Base-by-base conservation (phyloP, 1,284 basidiomycete genomes). In the Ganoderma sinense region DNA sequence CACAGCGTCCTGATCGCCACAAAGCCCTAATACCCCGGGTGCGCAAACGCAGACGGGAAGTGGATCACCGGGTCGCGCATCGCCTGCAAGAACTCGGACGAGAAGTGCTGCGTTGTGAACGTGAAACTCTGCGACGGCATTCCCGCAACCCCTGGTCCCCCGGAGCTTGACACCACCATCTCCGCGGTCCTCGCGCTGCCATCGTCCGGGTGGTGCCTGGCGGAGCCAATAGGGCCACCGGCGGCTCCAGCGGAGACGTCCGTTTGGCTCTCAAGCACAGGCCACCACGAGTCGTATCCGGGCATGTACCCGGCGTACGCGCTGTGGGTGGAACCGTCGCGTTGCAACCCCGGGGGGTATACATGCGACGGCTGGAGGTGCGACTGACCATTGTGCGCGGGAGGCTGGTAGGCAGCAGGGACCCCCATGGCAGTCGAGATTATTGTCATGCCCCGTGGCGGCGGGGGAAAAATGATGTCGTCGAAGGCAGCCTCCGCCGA, bases 31-130 rank as follows among this genome's bases (percentile, higher is more conserved):
- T 36, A 59, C 33, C 56, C 56, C 33, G 39, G 56, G 36, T 39
- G 36, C 16, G 56, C 56, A 59, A 71, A 73, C 51, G 61, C 63
- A 31, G 71, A 71, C 26, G 75, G 75, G 64, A 76, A 76, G 59
- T 76, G 75, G 11, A 76, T 43, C 48, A 74, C 61, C 10, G 75
- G 75, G 64, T 74, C 67, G 18, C 75, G 61, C 61, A 75, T 74
- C 43, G 71, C 74, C 62, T 74, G 74, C 64, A 76, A 13, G 33
- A 76, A 76, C 43, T 74, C 71, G 11, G 69, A 71, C 20, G 75
- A 73, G 43, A 73, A 72, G 6, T 76, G 71, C 62, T 74, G 68
- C 55, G 68, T 45, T 26, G 59, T 48, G 45, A 76, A 76, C 29
- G 74, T 76, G 67, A 76, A 76, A 2, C 71, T 63, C 39, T 72